Conservation (phyloP, 371 early-diverging fungal species). For the Rhizomucor pusillus region DNA sequence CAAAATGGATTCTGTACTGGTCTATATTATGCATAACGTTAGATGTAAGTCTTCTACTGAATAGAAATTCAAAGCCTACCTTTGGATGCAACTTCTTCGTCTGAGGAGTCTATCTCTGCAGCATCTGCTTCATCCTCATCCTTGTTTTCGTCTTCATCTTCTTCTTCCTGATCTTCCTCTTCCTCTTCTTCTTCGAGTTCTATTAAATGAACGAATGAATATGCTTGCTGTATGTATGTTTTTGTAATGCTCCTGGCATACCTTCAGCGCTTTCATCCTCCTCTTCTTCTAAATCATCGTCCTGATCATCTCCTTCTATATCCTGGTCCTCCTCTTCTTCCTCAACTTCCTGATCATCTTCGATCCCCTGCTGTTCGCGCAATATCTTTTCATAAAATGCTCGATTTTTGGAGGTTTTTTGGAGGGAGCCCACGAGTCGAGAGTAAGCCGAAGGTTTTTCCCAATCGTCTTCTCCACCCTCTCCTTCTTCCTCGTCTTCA, state of each 20-base stretch:
- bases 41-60: no score
- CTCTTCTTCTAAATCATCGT: constrained; percentile 13
- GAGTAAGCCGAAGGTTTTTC: constrained; percentile 51
- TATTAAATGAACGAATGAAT: no score
- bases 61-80: not conserved
- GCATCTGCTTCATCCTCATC: not conserved
- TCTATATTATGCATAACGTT: no score
- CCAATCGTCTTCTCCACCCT: constrained; percentile 35
- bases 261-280: no score
- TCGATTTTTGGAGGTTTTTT: constrained; percentile 46
- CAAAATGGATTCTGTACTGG: constrained; percentile 34
- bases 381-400: constrained; percentile 41
- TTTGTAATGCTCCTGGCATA: no score
- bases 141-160: constrained; percentile 10
- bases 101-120: constrained; percentile 14
- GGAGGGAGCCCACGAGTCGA: constrained; percentile 35
- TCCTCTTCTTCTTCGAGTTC: constrained; percentile 32
- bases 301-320: constrained; percentile 9
- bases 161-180: constrained; percentile 12
- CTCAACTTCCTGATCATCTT: constrained; percentile 15
- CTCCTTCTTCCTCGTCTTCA: constrained; percentile 20
- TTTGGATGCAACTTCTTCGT: not conserved
- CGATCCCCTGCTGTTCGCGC: constrained; percentile 42
- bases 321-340: constrained; percentile 15
- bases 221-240: no score